Evolutionary conservation across 768 basidiomycete species (phyloP).

Genomic region (Kwoniella heveanensis): DNA sequence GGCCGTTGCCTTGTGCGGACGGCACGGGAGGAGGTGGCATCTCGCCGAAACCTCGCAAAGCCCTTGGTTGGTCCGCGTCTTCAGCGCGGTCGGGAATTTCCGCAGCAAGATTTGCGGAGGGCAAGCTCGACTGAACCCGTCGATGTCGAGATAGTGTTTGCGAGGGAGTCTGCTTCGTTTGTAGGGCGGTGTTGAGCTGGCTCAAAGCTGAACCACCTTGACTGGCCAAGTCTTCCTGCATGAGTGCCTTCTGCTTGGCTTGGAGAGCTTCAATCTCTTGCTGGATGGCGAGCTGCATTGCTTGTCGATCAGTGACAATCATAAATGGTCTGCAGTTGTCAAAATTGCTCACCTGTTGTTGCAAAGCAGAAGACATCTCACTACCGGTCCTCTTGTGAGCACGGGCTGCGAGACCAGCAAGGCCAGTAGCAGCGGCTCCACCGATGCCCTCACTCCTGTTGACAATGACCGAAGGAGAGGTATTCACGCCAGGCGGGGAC

Average conservation of each 20-base stretch:
- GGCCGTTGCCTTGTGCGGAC: conserved; percentile 11
- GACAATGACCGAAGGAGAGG: conserved; percentile 26
- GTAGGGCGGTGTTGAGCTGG: conserved; percentile 31
- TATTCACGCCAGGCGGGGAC: conserved; percentile 19
- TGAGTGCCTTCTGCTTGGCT: conserved; percentile 53
- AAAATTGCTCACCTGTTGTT: conserved; percentile 72
- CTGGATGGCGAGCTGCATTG: conserved; percentile 50
- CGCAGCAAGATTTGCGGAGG: conserved; percentile 24
- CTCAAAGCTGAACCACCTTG: conserved; percentile 28
- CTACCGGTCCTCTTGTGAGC: conserved; percentile 59
- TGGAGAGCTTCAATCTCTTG: conserved; percentile 56
- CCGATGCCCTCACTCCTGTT: conserved; percentile 46
- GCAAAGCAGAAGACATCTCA: conserved; percentile 73
- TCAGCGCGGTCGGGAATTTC: conserved; percentile 17
- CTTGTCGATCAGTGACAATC: conserved; percentile 15
- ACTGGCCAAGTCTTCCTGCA: conserved; percentile 45
- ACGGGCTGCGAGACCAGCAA: conserved; percentile 54
- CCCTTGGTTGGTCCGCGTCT: conserved; percentile 26
- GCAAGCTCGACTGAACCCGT: conserved; percentile 42
- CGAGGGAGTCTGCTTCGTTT: conserved; percentile 32
- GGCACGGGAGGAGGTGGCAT: conserved; percentile 53
- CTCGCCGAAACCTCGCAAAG: conserved; percentile 27
- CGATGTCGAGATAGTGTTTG: conserved; percentile 42
- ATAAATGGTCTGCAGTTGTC: neutral
- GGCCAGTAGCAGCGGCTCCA: conserved; percentile 50